These are phyloP conservation scores for Ophiocordyceps sinensis DNA, from an alignment of 2,329 filamentous ascomycete species.

Conservation along the genomic window DNA sequence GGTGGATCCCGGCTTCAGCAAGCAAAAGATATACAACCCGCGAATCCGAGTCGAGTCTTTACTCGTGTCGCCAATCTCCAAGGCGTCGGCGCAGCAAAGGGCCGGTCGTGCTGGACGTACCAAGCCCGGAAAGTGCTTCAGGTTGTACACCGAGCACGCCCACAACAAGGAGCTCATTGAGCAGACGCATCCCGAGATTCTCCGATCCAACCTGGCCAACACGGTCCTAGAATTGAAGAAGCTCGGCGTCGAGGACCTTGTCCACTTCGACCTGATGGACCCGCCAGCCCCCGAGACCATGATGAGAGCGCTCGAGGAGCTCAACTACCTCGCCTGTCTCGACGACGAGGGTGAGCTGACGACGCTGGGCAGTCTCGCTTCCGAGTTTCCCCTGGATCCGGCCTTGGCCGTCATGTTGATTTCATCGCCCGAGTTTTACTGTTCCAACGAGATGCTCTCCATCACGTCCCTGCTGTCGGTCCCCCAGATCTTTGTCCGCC, in stretches of 20 bases:
- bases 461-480: slow-evolving; percentile 89
- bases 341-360: slow-evolving; percentile 95
- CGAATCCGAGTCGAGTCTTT: slow-evolving; percentile 92
- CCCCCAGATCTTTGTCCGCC: slow-evolving; percentile 84
- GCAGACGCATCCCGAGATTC: slow-evolving; percentile 90
- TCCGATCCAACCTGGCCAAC: slow-evolving; percentile 85
- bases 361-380: slow-evolving; percentile 68
- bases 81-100: slow-evolving; percentile 90
- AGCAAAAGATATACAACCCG: slow-evolving; percentile 98
- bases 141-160: slow-evolving; percentile 84
- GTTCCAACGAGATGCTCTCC: slow-evolving; percentile 94
- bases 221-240: slow-evolving; percentile 97
- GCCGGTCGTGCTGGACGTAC: slow-evolving; percentile 99
- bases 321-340: slow-evolving; percentile 92
- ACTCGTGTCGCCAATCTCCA: slow-evolving; percentile 94
- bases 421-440: slow-evolving; percentile 93
- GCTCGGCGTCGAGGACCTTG: slow-evolving; percentile 84
- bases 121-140: slow-evolving; percentile 94
- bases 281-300: slow-evolving; percentile 94
- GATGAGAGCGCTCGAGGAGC: slow-evolving; percentile 93
- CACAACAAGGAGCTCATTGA: slow-evolving; percentile 98
- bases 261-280: slow-evolving; percentile 98
- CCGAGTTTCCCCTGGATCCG: slow-evolving; percentile 90
- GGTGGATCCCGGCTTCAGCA: slow-evolving; percentile 97
- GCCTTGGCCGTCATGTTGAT: slow-evolving; percentile 95